These are phyloP conservation scores for Plasmodium vivax DNA, from an alignment of 169 alveolate species.

Conservation along the genomic window DNA sequence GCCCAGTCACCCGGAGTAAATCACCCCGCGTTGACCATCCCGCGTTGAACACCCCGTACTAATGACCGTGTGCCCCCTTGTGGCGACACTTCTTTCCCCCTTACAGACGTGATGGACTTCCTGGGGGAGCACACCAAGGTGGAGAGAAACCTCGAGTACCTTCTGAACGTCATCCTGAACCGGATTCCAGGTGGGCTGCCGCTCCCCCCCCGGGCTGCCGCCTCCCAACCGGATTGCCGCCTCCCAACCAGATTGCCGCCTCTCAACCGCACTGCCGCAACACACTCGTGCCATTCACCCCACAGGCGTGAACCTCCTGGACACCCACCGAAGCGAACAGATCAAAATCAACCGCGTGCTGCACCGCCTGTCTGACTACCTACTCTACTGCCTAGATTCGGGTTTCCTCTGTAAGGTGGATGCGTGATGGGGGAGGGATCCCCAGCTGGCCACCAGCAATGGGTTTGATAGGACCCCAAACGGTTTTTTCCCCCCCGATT, in stretches of 20 bases:
- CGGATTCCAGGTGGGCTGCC: slow-evolving; percentile 4
- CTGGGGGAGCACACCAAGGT: slow-evolving; percentile 56
- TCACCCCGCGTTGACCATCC: too few relatives aligned
- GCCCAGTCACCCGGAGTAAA: background rate
- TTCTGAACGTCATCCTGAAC: slow-evolving; percentile 23
- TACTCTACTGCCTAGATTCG: slow-evolving; percentile 27
- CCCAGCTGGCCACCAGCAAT: background rate
- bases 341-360: slow-evolving; percentile 31
- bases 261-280: background rate
- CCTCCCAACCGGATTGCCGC: background rate
- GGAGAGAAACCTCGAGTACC: slow-evolving; percentile 45
- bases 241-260: background rate
- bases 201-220: too few relatives aligned
- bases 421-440: background rate
- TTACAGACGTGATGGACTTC: slow-evolving; percentile 36
- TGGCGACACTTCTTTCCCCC: background rate
- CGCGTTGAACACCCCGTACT: background rate
- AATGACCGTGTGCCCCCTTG: background rate
- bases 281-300: background rate
- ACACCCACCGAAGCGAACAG: slow-evolving; percentile 49
- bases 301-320: slow-evolving; percentile 42
- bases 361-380: slow-evolving; percentile 49
- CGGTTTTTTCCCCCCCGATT: background rate
- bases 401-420: slow-evolving; percentile 41
- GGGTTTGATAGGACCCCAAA: background rate